Conservation (phyloP, 768 basidiomycete genomes). For the Pulveroboletus sp. region DNA sequence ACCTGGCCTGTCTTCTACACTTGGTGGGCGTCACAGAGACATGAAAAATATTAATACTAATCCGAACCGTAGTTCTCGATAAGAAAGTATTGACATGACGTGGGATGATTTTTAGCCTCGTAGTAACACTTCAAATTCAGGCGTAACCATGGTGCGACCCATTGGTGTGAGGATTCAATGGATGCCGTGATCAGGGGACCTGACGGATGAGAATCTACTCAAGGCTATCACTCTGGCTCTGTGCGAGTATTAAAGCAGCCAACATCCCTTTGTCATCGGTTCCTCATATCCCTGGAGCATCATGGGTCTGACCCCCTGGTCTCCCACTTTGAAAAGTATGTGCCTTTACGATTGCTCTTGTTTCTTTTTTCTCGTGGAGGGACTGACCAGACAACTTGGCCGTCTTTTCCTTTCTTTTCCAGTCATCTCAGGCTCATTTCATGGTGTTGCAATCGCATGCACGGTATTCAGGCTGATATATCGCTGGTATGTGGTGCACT, state of each 20-base stretch:
- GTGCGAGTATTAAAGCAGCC: neutral
- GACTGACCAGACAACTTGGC: neutral
- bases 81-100: neutral
- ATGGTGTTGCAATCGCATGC: slow-evolving; percentile 19
- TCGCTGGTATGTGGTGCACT: slow-evolving; percentile 15
- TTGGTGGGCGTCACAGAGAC: neutral
- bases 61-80: no score
- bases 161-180: neutral
- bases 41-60: neutral
- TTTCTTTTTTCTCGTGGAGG: neutral
- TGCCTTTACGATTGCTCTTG: no score
- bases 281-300: neutral
- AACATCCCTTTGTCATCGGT: neutral
- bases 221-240: neutral
- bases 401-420: neutral
- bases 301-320: slow-evolving; percentile 8
- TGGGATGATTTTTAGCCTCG: neutral
- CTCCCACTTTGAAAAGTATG: slow-evolving; percentile 13
- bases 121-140: neutral
- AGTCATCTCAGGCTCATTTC: slow-evolving; percentile 17
- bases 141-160: no score
- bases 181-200: slow-evolving; percentile 5
- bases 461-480: slow-evolving; percentile 23
- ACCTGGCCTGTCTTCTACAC: neutral
- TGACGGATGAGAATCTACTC: neutral